A percentile compares a stretch with the other conserved stretches of the same genome.
Evolutionary conservation across 805 yeast species (phyloP).

Genomic region (Wickerhamiella azymoides): DNA sequence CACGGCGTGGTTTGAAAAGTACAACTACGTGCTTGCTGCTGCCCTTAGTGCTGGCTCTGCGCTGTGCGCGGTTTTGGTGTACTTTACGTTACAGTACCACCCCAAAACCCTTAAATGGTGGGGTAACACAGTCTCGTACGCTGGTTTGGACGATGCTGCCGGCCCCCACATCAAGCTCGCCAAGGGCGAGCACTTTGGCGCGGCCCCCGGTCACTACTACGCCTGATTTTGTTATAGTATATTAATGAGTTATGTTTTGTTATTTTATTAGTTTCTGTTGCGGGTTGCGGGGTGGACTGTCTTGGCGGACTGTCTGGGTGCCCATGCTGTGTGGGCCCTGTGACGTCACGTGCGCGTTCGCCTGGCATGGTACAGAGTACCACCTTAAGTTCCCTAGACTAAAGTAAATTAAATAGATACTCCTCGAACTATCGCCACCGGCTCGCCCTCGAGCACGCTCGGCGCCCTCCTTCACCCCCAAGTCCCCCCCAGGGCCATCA

Average conservation of each 20-base stretch:
- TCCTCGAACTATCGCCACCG: no score
- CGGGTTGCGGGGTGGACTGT: no score
- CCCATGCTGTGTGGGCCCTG: no score
- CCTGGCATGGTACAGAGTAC: no score
- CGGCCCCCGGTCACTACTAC: not conserved
- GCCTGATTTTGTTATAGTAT: not conserved
- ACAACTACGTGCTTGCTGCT: constrained; percentile 37
- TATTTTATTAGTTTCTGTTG: no score
- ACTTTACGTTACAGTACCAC: constrained; percentile 35
- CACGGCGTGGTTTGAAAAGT: constrained; percentile 40
- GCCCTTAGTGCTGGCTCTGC: constrained; percentile 50
- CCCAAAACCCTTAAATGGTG: constrained; percentile 40
- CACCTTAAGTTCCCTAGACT: no score
- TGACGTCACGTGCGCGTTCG: no score
- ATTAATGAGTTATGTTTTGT: no score
- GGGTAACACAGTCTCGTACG: constrained; percentile 34
- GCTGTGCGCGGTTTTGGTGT: constrained; percentile 40
- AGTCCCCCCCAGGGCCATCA: not conserved
- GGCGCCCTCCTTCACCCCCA: no score
- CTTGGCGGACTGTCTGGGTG: no score
- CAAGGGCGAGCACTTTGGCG: constrained; percentile 2
- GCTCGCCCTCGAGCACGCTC: no score
- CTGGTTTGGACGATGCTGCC: constrained; percentile 17
- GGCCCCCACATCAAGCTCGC: constrained; percentile 2
- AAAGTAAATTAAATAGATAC: no score